Percentiles rank a stretch among this genome's conserved stretches.
These are phyloP conservation scores for Colletotrichum abscissum DNA, from an alignment of 2,329 filamentous ascomycete species.

Conservation along the genomic window DNA sequence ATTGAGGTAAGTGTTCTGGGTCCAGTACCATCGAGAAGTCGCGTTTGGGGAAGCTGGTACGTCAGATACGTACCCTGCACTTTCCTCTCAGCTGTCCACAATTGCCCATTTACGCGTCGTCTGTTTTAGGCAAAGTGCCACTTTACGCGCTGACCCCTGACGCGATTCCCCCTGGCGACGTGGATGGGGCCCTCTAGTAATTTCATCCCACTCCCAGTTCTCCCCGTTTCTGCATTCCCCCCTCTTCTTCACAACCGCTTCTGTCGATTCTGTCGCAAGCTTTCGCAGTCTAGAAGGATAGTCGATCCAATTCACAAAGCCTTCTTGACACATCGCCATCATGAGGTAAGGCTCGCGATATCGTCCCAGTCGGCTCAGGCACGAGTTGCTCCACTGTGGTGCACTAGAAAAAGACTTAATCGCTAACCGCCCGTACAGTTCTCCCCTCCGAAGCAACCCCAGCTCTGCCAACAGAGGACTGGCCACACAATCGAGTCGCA, in stretches of 20 bases:
- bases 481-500: constrained; percentile 61
- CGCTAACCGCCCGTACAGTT: constrained; percentile 63
- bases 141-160: constrained; percentile 54
- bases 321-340: constrained; percentile 12
- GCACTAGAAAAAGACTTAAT: constrained; percentile 1
- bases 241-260: constrained; percentile 15
- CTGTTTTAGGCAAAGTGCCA: constrained; percentile 49
- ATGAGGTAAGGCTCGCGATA: constrained; percentile 45
- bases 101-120: constrained; percentile 40
- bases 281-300: not conserved
- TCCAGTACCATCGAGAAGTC: not conserved
- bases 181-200: constrained; percentile 31
- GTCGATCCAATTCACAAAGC: not conserved
- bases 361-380: not conserved
- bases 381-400: not conserved
- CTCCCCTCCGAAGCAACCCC: constrained; percentile 83
- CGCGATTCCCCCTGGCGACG: constrained; percentile 31
- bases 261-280: constrained; percentile 6
- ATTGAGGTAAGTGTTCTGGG: too few relatives aligned
- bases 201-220: constrained; percentile 24
- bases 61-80: constrained; percentile 24
- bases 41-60: constrained; percentile 19
- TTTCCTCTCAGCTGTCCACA: constrained; percentile 10
- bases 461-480: constrained; percentile 85
- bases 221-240: constrained; percentile 18